Conservation (phyloP, 2,329 filamentous ascomycete genomes). For the Pseudogymnoascus sp. region DNA sequence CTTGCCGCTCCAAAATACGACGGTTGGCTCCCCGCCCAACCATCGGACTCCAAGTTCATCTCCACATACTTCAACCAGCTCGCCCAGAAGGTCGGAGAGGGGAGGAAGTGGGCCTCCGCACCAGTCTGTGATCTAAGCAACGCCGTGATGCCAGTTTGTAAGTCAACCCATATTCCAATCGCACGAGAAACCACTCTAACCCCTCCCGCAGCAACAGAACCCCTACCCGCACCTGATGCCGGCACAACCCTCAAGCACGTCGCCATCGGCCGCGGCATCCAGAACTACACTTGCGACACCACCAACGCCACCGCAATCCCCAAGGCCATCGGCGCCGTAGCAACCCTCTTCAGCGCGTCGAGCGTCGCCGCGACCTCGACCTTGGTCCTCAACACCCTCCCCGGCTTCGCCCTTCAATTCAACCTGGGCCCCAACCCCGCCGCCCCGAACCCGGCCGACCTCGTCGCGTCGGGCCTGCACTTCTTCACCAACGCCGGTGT, state of each 20-base stretch:
- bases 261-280: conserved; percentile 77
- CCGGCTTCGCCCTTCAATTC: conserved; percentile 62
- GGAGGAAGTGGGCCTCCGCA: conserved; percentile 35
- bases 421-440: conserved; percentile 39
- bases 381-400: conserved; percentile 57
- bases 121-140: conserved; percentile 50
- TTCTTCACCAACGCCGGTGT: conserved; percentile 68
- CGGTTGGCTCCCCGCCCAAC: conserved; percentile 16
- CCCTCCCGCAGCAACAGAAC: conserved; percentile 41
- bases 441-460: conserved; percentile 49
- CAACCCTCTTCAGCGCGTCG: conserved; percentile 80
- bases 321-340: conserved; percentile 63
- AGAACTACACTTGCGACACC: conserved; percentile 85
- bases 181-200: conserved; percentile 16
- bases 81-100: conserved; percentile 47
- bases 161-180: conserved; percentile 22
- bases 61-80: conserved; percentile 57
- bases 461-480: conserved; percentile 74
- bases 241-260: conserved; percentile 68
- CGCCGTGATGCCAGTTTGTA: conserved; percentile 45
- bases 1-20: conserved; percentile 26
- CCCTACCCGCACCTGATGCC: conserved; percentile 53
- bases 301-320: conserved; percentile 56
- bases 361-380: conserved; percentile 69
- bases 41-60: conserved; percentile 33